Base-by-base conservation (phyloP, 495 filamentous ascomycete genomes). In the Penicillium daleae region DNA sequence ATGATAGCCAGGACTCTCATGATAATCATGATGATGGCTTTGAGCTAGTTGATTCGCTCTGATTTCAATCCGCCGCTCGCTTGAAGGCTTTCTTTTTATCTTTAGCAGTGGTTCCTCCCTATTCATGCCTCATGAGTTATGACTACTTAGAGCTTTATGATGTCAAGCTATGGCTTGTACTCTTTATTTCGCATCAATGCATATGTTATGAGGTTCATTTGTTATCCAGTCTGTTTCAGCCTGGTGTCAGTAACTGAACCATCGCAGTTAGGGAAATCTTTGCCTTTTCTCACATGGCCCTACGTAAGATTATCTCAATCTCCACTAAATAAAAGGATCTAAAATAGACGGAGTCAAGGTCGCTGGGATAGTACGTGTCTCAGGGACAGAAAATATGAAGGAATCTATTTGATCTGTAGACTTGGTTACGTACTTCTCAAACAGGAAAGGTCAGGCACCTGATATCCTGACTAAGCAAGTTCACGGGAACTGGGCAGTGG, bases 381-480 rank as follows among this genome's bases (percentile, higher is more conserved):
- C 13, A 17, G 15, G 4, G 29, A n/a, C n/a, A n/a, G n/a, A n/a
- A n/a, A n/a, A n/a, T n/a, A n/a, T n/a, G n/a, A n/a, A n/a, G n/a
- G n/a, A n/a, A n/a, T n/a, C n/a, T n/a, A n/a, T n/a, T n/a, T n/a
- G n/a, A n/a, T n/a, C 33, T 24, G 21, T 24, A 9, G 12, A 29
- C 24, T 39, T 15, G 1, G 15, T 15, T 27, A 5, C n/a, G 19
- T 56, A 27, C 32, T 39, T 40, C 40, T 22, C 56, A 22, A 58
- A 32, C 26, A 29, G 56, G 37, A 26, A 31, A 26, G n/a, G n/a
- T 12, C n/a, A n/a, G n/a, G 24, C 48, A 37, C 55, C 29, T 60
- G 60, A 63, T 58, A 35, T 24, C 55, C n/a, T 65, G 58, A 65
- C 57, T 60, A 61, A 61, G 53, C 53, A 17, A 3, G 8, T 46